phyloP scores from a whole-genome alignment of 306 rosid species.

The Crataegus laevigata region DNA sequence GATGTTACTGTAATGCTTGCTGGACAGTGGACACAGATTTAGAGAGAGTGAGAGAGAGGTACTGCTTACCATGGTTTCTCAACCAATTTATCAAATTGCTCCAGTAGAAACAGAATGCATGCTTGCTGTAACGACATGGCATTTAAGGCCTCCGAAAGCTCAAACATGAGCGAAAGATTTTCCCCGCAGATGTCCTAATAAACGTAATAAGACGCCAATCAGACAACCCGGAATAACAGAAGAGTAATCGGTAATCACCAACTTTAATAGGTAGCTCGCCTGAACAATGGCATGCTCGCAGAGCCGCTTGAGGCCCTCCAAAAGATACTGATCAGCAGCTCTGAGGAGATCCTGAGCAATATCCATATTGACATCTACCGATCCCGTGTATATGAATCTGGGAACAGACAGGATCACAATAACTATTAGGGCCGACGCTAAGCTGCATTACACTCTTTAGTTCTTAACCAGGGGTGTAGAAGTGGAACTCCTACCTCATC shows the following conservation, averaged over 20 bases:
- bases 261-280: slow-evolving; percentile 23
- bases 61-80: slow-evolving; percentile 47
- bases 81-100: slow-evolving; percentile 36
- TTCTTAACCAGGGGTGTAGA: background rate
- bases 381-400: slow-evolving; percentile 64
- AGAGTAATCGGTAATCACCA: background rate
- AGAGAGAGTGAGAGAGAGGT: background rate
- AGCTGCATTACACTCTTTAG: too few species aligned
- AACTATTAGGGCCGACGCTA: background rate
- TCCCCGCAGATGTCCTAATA: slow-evolving; percentile 38
- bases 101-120: slow-evolving; percentile 52
- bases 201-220: background rate
- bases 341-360: slow-evolving; percentile 54
- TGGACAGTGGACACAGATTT: background rate
- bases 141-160: slow-evolving; percentile 50
- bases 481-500: slow-evolving; percentile 21
- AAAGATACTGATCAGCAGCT: slow-evolving; percentile 82
- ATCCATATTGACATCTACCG: slow-evolving; percentile 36
- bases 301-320: slow-evolving; percentile 61
- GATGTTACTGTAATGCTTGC: background rate
- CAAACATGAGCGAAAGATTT: slow-evolving; percentile 43
- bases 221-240: background rate
- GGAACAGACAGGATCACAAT: background rate
- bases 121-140: slow-evolving; percentile 50
- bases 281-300: slow-evolving; percentile 55